A percentile compares a stretch with the other conserved stretches of the same genome.
Conservation (phyloP, 2,329 filamentous ascomycete species). For the Monilinia laxa region DNA sequence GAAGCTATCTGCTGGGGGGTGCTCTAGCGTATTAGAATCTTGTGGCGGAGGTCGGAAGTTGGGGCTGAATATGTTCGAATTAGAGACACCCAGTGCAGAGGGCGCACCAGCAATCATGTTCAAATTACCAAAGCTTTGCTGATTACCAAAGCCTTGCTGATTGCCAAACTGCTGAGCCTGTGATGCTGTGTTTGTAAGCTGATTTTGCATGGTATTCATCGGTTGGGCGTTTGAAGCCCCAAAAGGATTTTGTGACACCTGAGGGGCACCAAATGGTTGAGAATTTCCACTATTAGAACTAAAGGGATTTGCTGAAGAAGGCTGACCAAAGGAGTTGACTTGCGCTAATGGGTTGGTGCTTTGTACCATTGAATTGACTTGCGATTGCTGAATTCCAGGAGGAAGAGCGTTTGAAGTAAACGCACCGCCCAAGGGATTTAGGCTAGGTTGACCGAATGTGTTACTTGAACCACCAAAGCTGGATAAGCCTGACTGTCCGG, state of each 20-base stretch:
- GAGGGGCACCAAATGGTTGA: slow-evolving; percentile 46
- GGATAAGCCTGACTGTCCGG: slow-evolving; percentile 23
- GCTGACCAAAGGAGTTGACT: slow-evolving; percentile 41
- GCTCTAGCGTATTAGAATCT: slow-evolving; percentile 16
- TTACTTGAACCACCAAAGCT: slow-evolving; percentile 18
- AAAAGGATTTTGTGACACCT: slow-evolving; percentile 23
- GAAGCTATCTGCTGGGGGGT: slow-evolving; percentile 31
- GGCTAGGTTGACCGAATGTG: slow-evolving; percentile 10
- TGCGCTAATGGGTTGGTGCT: slow-evolving; percentile 22
- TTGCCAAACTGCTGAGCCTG: background rate
- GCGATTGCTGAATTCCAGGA: slow-evolving; percentile 14
- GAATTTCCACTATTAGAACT: slow-evolving; percentile 10
- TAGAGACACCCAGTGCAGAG: background rate
- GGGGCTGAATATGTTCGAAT: slow-evolving; percentile 17
- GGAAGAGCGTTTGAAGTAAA: slow-evolving; percentile 17
- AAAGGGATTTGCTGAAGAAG: slow-evolving; percentile 41
- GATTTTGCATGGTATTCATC: slow-evolving; percentile 1
- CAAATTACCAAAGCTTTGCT: background rate
- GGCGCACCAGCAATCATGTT: background rate
- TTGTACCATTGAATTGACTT: slow-evolving; percentile 9
- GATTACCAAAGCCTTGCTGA: background rate
- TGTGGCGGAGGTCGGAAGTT: slow-evolving; percentile 21
- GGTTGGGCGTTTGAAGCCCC: slow-evolving; percentile 17
- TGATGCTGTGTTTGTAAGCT: background rate
- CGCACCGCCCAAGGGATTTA: slow-evolving; percentile 23